A percentile compares a stretch with the other conserved stretches of the same genome.
Conservation (phyloP, 768 basidiomycete genomes). For the Pluteus cervinus region DNA sequence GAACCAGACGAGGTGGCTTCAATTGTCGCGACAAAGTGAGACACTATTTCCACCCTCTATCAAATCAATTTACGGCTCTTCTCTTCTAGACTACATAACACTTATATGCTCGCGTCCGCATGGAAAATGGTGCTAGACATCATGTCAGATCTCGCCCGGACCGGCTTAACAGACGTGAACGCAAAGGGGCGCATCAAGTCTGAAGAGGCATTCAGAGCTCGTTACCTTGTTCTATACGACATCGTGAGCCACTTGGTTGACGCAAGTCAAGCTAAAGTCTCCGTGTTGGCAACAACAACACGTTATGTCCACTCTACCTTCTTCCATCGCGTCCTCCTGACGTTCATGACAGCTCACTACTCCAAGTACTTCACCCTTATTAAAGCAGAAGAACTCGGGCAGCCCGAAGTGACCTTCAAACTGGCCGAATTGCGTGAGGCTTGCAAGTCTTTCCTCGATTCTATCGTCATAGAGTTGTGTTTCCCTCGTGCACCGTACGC, state of each 20-base stretch:
- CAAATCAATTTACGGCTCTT: background rate
- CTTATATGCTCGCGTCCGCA: constrained; percentile 75
- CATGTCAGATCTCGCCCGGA: constrained; percentile 47
- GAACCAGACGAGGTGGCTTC: constrained; percentile 51
- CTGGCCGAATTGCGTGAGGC: constrained; percentile 55
- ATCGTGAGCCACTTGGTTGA: constrained; percentile 55
- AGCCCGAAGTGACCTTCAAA: constrained; percentile 59
- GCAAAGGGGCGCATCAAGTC: constrained; percentile 49
- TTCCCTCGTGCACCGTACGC: constrained; percentile 69
- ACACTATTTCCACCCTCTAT: constrained; percentile 2
- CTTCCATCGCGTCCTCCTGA: background rate
- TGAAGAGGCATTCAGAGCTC: constrained; percentile 43
- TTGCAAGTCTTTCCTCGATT: constrained; percentile 75
- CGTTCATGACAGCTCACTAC: constrained; percentile 52
- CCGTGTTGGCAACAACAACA: constrained; percentile 62
- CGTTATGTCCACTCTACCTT: constrained; percentile 35
- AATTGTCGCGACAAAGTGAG: constrained; percentile 54
- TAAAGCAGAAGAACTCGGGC: constrained; percentile 30
- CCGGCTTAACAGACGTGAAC: constrained; percentile 47
- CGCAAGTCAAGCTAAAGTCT: constrained; percentile 59
- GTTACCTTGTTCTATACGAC: constrained; percentile 61
- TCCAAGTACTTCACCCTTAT: constrained; percentile 58
- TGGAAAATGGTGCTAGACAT: constrained; percentile 70
- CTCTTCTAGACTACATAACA: constrained; percentile 63
- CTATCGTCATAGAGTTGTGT: constrained; percentile 77